phyloP scores from a whole-genome alignment of 2,329 filamentous ascomycete genomes.

The Claviceps spartinae region DNA sequence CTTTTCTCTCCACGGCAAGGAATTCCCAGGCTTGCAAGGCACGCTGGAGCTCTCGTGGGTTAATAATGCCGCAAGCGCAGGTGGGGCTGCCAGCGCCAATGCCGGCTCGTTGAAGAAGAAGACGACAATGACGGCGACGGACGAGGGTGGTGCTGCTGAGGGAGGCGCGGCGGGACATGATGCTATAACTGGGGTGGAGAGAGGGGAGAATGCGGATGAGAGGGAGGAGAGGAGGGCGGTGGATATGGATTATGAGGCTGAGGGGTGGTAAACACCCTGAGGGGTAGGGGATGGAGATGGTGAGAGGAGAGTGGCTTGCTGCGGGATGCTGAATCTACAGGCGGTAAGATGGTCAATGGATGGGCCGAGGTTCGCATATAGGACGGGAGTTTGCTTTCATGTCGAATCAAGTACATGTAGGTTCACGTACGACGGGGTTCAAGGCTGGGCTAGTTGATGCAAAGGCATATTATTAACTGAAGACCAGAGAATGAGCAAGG shows the following conservation, averaged over 20 bases:
- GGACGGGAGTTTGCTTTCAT: no score
- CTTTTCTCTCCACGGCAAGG: slow-evolving; percentile 39
- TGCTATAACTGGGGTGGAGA: slow-evolving; percentile 13
- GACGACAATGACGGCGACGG: slow-evolving; percentile 1
- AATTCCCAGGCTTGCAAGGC: slow-evolving; percentile 48
- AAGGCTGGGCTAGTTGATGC: no score
- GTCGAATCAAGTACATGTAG: no score
- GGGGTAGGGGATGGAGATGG: no score
- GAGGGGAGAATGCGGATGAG: slow-evolving; percentile 11
- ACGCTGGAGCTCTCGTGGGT: slow-evolving; percentile 55
- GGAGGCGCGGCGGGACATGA: slow-evolving; percentile 5
- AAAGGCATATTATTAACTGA: no score
- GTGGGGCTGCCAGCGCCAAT: slow-evolving; percentile 6
- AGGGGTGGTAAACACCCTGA: slow-evolving; percentile 4
- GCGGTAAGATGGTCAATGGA: no score
- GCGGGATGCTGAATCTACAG: no score
- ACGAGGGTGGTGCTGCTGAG: neutral
- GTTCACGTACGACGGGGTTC: no score
- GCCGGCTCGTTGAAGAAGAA: neutral
- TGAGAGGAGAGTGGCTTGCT: no score
- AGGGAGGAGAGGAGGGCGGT: slow-evolving; percentile 13
- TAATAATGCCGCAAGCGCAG: slow-evolving; percentile 16
- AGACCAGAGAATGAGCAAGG: no score
- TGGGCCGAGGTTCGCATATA: no score
- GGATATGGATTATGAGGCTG: slow-evolving; percentile 41